Evolutionary conservation across 768 basidiomycete genomes (phyloP).

Genomic region (Arthromyces matolae): DNA sequence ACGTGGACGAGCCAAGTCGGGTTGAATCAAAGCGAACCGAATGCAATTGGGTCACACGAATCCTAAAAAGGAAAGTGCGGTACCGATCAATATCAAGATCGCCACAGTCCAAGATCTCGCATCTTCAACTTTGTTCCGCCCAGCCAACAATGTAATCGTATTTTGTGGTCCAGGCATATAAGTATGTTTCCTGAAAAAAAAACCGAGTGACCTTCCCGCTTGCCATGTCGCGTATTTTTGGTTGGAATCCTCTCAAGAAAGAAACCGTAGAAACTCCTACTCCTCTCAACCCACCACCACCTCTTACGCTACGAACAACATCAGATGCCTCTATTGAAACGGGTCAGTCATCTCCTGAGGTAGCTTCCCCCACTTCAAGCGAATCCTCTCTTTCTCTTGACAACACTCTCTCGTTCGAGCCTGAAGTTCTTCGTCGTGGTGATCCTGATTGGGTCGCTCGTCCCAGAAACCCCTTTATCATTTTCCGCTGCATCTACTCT

Average conservation of each 20-base stretch:
- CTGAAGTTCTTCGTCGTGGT: slow-evolving; percentile 33
- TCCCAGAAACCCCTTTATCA: slow-evolving; percentile 68
- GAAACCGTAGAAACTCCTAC: slow-evolving; percentile 17
- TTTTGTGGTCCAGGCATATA: slow-evolving; percentile 13
- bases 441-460: slow-evolving; percentile 63
- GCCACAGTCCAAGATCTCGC: slow-evolving; percentile 15
- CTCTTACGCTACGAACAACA: slow-evolving; percentile 3
- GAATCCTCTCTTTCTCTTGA: slow-evolving; percentile 23
- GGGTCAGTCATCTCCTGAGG: slow-evolving; percentile 3
- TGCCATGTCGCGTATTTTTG: slow-evolving; percentile 24
- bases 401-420: slow-evolving; percentile 11
- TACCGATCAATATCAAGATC: slow-evolving; percentile 19
- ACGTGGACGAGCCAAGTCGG: too few relatives aligned
- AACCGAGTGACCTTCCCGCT: slow-evolving; percentile 4
- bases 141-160: slow-evolving; percentile 16
- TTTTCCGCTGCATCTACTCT: slow-evolving; percentile 67
- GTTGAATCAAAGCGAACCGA: too few relatives aligned
- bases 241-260: slow-evolving; percentile 30
- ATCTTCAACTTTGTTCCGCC: slow-evolving; percentile 1
- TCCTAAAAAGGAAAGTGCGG: neutral
- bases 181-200: slow-evolving; percentile 7
- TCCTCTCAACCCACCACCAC: neutral
- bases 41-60: too few relatives aligned
- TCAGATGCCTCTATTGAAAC: slow-evolving; percentile 7
- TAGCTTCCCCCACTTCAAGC: slow-evolving; percentile 20